Evolutionary conservation across 2,329 filamentous ascomycete species (phyloP), one percentile per base, ranked within the genome.

Genomic region (Sporothrix humicola): DNA sequence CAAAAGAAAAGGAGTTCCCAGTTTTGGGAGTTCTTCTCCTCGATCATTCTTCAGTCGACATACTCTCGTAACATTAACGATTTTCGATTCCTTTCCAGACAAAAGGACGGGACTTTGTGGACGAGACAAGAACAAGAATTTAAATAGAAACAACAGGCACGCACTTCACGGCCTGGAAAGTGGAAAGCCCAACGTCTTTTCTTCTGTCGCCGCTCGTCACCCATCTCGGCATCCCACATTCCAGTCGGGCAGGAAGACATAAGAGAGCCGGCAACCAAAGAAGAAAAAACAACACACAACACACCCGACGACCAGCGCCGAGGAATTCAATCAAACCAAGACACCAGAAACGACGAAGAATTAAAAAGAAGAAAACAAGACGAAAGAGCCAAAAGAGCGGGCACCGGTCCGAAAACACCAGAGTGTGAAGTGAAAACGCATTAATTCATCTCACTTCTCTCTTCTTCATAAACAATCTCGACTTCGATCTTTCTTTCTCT

Each of bases 211-310:
- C 48, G 48, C 23, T 13, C 23, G 23, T 26, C 54, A 13, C 56
- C 3, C 56, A 13, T 37, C 56, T 37, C 56, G 61, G 61, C 61
- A 48, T 46, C 42, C 61, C 61, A 48, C 65, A 68, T 68, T 68
- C 65, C 65, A 68, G 65, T 68, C 23, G 42, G 61, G 61, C 58
- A 44, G 58, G 31, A 42, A 63, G 50, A 4, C 31, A 37, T 2
- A 26, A 26, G 31, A 37, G 31, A 54, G 52, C 20, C 52, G 20
- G 52, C 13, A 54, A 20, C 52, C 52, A 20, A 20, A 9, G 6
- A 52, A 52, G 6, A 7, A 52, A 6, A 17, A 52, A 52, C 48
- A 3, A 52, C 48, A 37, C 31, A 37, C 15, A 52, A 52, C 52
- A 37, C 52, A 54, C 23, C 20, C 52, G 52, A 56, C 50, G 4